Base-by-base conservation (phyloP, 1,139 yeast genomes). In the Geotrichum candidum region DNA sequence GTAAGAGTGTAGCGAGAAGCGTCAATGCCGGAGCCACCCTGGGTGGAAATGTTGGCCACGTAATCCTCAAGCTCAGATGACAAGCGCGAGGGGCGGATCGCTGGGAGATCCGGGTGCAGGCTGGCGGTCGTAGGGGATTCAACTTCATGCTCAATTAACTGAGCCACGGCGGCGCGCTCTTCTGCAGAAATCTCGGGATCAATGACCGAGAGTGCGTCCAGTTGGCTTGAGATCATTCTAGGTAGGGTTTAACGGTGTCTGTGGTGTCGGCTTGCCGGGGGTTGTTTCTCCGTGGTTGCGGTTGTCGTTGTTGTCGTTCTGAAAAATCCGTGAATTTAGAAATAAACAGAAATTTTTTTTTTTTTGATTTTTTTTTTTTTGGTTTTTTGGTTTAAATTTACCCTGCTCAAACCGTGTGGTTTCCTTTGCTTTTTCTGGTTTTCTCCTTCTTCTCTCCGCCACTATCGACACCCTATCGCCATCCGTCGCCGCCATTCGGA, bases 11-110 rank as follows among this genome's bases (percentile, higher is more conserved):
- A 71, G 54, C 68, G 62, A 7, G 66, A 65, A 38, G 70, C 54
- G 61, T 75, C 77, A 10, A 76, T 74, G 41, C 75, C 77, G 46
- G 18, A n/a, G 18, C 33, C 23, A 3, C 54, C 27, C 33, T 29
- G 23, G n/a, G 50, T 50, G 33, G 54, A 53, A 22, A 51, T 48
- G 33, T 46, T 48, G 15, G 33, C 23, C 5, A 56, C 38, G 54
- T 56, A 56, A 15, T 35, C 23, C 51, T 56, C 29, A 22, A 46
- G 35, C 10, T 33, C 54, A 1, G 53, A 13, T 35, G 54, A 50
- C 33, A 56, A 29, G 38, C n/a, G 18, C 22, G 31, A 35, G 15
- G 52, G 9, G 3, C 10, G 13, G 38, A 23, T 18, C 23, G 51
- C 45, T n/a, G 52, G 3, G 15, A 57, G 22, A 22, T 53, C 55